phyloP scores from a whole-genome alignment of 2,329 filamentous ascomycete species.

The Phialophora tarda region DNA sequence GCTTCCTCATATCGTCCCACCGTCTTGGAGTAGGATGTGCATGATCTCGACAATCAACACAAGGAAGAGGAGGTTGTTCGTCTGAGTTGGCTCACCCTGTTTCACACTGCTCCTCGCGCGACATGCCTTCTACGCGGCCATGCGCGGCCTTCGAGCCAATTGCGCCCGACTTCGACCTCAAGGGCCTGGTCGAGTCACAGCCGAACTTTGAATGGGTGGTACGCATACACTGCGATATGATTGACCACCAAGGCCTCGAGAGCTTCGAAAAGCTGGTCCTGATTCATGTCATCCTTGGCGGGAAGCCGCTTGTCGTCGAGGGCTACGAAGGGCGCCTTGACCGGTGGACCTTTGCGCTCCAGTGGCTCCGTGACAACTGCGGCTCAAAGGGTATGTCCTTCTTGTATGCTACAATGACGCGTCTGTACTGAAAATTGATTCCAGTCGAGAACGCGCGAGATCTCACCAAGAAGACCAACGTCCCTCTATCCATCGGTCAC shows the following conservation, averaged over 20 bases:
- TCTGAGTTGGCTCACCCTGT: not conserved
- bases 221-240: slow-evolving; percentile 77
- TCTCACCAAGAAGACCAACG: slow-evolving; percentile 71
- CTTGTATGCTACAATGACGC: slow-evolving; percentile 16
- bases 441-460: slow-evolving; percentile 84
- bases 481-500: slow-evolving; percentile 85
- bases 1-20: not conserved
- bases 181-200: slow-evolving; percentile 73
- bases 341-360: slow-evolving; percentile 74
- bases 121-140: slow-evolving; percentile 79
- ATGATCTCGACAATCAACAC: not conserved
- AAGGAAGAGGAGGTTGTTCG: slow-evolving; percentile 21
- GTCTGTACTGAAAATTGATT: slow-evolving; percentile 18
- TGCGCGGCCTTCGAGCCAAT: slow-evolving; percentile 92
- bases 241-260: slow-evolving; percentile 75
- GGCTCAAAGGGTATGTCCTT: slow-evolving; percentile 72
- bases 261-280: slow-evolving; percentile 85
- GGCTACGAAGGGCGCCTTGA: slow-evolving; percentile 81
- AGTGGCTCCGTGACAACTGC: slow-evolving; percentile 80
- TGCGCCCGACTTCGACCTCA: slow-evolving; percentile 80
- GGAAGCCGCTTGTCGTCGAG: slow-evolving; percentile 88
- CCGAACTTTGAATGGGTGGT: slow-evolving; percentile 87
- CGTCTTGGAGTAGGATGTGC: not conserved
- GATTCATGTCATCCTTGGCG: slow-evolving; percentile 80
- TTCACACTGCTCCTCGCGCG: slow-evolving; percentile 36